phyloP scores from a whole-genome alignment of 371 early-diverging fungal species.

The Thermomucor indicae-seudaticae region DNA sequence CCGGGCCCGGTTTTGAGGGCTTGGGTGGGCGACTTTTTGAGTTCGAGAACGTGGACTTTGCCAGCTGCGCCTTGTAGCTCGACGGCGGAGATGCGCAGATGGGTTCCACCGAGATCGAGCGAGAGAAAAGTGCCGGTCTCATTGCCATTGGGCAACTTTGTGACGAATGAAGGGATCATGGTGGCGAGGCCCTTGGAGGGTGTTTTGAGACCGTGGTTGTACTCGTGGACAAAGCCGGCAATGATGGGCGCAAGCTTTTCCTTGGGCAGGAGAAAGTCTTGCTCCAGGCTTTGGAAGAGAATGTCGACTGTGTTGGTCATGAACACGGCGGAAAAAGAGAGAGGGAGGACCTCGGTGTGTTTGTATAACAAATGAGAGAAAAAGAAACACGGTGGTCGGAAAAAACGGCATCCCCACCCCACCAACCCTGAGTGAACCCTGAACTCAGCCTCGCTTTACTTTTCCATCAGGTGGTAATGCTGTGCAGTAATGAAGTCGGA shows the following conservation, averaged over 20 bases:
- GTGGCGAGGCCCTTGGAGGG: constrained; percentile 50
- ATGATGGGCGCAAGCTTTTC: constrained; percentile 49
- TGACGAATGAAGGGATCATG: constrained; percentile 82
- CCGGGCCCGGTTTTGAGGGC: constrained; percentile 66
- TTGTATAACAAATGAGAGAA: too few species aligned
- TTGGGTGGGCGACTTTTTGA: constrained; percentile 59
- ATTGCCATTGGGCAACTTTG: constrained; percentile 70
- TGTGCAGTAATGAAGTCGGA: too few species aligned
- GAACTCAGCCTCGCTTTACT: too few species aligned
- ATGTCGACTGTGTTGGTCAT: constrained; percentile 8
- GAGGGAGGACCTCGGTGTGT: too few species aligned
- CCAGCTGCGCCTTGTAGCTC: constrained; percentile 69
- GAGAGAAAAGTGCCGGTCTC: constrained; percentile 85
- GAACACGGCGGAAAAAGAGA: too few species aligned
- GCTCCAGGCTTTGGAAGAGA: constrained; percentile 11
- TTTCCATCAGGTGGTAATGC: too few species aligned
- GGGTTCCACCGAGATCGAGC: constrained; percentile 91
- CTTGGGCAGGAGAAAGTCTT: constrained; percentile 17
- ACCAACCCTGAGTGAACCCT: too few species aligned
- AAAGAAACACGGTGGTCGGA: too few species aligned
- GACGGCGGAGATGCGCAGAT: constrained; percentile 80
- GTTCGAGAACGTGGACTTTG: constrained; percentile 58
- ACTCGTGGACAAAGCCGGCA: constrained; percentile 45
- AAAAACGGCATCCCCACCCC: too few species aligned
- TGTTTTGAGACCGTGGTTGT: constrained; percentile 39